phyloP scores from a whole-genome alignment of 106 monocot species.

The Chionographis japonica region DNA sequence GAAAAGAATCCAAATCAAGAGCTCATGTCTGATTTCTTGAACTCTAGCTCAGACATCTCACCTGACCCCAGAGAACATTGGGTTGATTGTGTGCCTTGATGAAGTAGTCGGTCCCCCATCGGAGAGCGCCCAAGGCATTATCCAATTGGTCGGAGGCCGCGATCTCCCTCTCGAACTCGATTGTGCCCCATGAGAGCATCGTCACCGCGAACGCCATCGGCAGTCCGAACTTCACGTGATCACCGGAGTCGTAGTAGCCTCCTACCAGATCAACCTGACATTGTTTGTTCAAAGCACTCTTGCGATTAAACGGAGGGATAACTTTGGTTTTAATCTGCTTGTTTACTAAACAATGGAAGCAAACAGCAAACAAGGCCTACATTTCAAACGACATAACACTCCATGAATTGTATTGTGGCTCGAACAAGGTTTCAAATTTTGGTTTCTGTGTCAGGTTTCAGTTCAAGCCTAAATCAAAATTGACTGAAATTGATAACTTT shows the following conservation, averaged over 20 bases:
- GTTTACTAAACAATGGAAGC: too few species aligned
- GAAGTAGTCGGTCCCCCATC: slow-evolving; percentile 94
- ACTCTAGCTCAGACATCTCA: not conserved
- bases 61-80: slow-evolving; percentile 81
- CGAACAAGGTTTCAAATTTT: too few species aligned
- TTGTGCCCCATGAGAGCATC: slow-evolving; percentile 69
- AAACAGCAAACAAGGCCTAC: too few species aligned
- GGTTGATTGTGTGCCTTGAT: slow-evolving; percentile 73
- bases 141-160: slow-evolving; percentile 47
- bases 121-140: slow-evolving; percentile 55
- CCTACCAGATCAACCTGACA: slow-evolving; percentile 81
- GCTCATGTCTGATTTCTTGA: not conserved
- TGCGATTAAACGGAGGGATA: too few species aligned
- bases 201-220: slow-evolving; percentile 81
- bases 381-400: too few species aligned
- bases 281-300: too few species aligned
- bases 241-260: slow-evolving; percentile 93
- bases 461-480: too few species aligned
- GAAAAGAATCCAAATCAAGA: not conserved
- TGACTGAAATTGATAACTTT: too few species aligned
- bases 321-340: too few species aligned
- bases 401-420: too few species aligned
- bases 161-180: slow-evolving; percentile 83
- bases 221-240: slow-evolving; percentile 92
- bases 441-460: too few species aligned